Evolutionary conservation across 106 monocot genomes (phyloP).

Genomic region (Cymbidium sinense): DNA sequence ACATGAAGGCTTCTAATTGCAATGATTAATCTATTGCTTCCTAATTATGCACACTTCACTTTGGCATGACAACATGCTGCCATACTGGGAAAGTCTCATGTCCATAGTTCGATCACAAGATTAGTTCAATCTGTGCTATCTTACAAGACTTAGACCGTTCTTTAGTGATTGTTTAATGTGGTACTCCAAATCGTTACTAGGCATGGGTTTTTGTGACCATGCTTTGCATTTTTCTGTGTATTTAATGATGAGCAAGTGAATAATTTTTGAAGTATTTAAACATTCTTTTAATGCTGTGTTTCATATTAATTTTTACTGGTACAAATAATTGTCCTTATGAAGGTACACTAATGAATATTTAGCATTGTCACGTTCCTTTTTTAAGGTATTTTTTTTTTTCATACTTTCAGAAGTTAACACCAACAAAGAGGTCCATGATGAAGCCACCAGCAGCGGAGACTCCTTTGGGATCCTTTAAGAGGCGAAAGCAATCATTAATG

Average conservation of each 20-base stretch:
- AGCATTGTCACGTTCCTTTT: not conserved
- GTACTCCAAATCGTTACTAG: not conserved
- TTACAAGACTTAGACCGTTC: not conserved
- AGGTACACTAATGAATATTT: not conserved
- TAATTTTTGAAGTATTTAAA: not conserved
- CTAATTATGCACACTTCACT: not conserved
- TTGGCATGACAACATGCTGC: not conserved
- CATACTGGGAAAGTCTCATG: no score
- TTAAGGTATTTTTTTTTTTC: not conserved
- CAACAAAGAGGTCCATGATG: slow-evolving; percentile 35
- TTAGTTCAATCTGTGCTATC: not conserved
- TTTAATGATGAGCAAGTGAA: not conserved
- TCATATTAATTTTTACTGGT: not conserved
- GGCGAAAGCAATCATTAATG: slow-evolving; percentile 40
- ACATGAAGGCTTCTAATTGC: not conserved
- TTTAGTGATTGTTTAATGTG: not conserved
- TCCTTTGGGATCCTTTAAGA: slow-evolving; percentile 46
- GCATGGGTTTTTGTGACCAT: not conserved
- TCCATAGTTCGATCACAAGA: not conserved
- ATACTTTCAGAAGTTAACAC: slow-evolving; percentile 33
- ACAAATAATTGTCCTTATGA: not conserved
- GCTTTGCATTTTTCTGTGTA: not conserved
- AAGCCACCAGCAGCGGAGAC: slow-evolving; percentile 40
- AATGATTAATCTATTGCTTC: not conserved
- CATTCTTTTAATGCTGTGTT: not conserved